Evolutionary conservation across 2,329 filamentous ascomycete species (phyloP), one percentile per base, ranked within the genome.

Genomic region (Elsinoe arachidis): DNA sequence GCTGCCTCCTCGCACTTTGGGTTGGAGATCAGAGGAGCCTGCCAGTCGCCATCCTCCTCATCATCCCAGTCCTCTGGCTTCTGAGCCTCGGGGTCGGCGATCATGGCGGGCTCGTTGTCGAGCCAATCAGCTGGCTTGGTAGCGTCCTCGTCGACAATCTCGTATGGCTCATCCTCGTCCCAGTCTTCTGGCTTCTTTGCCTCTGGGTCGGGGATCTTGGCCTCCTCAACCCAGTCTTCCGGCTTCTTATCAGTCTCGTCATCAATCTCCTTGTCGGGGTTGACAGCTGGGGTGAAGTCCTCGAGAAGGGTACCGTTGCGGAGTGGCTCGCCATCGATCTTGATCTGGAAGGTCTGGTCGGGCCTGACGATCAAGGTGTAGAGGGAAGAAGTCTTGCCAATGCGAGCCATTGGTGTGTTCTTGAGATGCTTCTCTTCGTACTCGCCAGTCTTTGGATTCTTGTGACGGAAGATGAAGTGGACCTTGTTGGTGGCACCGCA

Each of bases 21-120:
- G 84, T 99, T 97, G 72, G 90, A 82, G 57, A 99, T 84, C 57
- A 85, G 90, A 59, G 92, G 93, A 55, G 91, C 78, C 65, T 95
- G 74, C 90, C 91, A 99, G 79, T 99, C 93, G 74, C 93, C 93
- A 73, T 99, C 93, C 79, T 99, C 93, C 79, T 99, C 93, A 60
- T 99, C 92, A 77, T 96, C 92, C 93, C 93, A 99, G 73, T 97
- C 93, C 77, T 96, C 91, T 62, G 93, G 93, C 86, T 97, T 99
- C 79, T 88, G 80, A 54, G 92, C 90, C 78, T 96, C 90, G 57
- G 93, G 93, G 78, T 99, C 93, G 58, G 91, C 82, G 61, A 97
- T 79, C 64, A 83, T 87, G 62, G 81, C 76, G 63, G 91, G 83
- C 79, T 97, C 93, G 62, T 90, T 79, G 73, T 90, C 92, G 61